phyloP scores from a whole-genome alignment of 2,329 filamentous ascomycete species.

The Penicillium sp. region DNA sequence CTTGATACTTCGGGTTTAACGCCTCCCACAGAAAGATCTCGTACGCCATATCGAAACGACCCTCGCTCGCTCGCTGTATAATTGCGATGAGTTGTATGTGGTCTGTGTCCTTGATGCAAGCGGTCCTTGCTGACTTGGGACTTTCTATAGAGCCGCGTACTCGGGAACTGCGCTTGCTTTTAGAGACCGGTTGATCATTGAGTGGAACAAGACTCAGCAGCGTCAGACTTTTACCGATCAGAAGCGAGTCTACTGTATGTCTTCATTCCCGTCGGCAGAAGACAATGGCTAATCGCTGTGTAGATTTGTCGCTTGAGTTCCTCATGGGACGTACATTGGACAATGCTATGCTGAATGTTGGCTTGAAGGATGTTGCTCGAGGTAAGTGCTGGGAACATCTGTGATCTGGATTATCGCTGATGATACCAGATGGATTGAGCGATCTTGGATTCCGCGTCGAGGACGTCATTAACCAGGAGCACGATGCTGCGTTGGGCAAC shows the following conservation, averaged over 20 bases:
- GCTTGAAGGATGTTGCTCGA: slow-evolving; percentile 79
- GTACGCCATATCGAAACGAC: slow-evolving; percentile 96
- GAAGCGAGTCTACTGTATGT: slow-evolving; percentile 86
- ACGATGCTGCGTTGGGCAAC: slow-evolving; percentile 94
- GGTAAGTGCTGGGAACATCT: slow-evolving; percentile 52
- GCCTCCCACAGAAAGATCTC: slow-evolving; percentile 65
- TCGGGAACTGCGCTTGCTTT: slow-evolving; percentile 88
- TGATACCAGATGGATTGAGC: slow-evolving; percentile 66
- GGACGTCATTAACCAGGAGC: slow-evolving; percentile 90
- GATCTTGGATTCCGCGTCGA: slow-evolving; percentile 97
- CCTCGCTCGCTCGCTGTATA: slow-evolving; percentile 92
- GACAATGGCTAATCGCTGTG: background rate
- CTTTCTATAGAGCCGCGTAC: slow-evolving; percentile 68
- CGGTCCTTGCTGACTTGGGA: background rate
- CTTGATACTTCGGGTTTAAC: slow-evolving; percentile 6
- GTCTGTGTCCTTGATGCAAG: background rate
- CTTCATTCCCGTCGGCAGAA: background rate
- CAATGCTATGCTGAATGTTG: slow-evolving; percentile 97
- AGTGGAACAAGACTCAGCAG: slow-evolving; percentile 99
- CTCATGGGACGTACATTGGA: slow-evolving; percentile 95
- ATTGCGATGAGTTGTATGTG: slow-evolving; percentile 79
- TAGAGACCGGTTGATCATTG: slow-evolving; percentile 85
- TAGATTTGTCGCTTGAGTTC: slow-evolving; percentile 91
- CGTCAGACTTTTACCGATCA: slow-evolving; percentile 84
- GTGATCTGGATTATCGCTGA: slow-evolving; percentile 23